These are phyloP conservation scores for Zymoseptoria ardabiliae DNA, from an alignment of 2,329 filamentous ascomycete species.

Conservation along the genomic window DNA sequence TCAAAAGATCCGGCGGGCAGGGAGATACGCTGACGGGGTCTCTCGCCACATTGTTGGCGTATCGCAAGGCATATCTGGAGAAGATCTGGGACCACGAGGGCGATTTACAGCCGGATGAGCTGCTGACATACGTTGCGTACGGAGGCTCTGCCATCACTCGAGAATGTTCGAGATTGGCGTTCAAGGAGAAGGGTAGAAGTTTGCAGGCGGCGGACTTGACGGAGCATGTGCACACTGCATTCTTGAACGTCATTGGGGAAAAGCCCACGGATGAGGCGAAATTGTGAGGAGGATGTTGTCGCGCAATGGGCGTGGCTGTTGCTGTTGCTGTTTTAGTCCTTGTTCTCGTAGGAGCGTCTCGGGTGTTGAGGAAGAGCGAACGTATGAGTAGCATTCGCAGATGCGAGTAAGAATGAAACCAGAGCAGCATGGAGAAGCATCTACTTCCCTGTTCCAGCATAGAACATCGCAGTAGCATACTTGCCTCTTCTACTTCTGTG, in stretches of 20 bases:
- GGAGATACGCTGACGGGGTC: conserved; percentile 90
- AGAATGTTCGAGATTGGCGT: conserved; percentile 83
- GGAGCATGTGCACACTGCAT: conserved; percentile 77
- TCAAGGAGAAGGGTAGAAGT: conserved; percentile 74
- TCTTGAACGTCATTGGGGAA: conserved; percentile 59
- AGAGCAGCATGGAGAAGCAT: background rate
- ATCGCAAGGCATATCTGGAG: conserved; percentile 80
- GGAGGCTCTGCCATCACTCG: conserved; percentile 82
- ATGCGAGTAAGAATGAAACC: background rate
- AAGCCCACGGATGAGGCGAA: conserved; percentile 26
- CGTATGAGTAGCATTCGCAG: background rate
- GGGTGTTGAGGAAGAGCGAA: background rate
- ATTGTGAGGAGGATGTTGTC: conserved; percentile 3
- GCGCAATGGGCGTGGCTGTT: background rate
- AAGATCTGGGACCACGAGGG: conserved; percentile 62
- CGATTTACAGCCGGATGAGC: conserved; percentile 50
- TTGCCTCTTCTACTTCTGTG: no score
- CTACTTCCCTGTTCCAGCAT: background rate
- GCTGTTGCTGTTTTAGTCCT: no score
- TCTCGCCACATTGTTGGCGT: conserved; percentile 80
- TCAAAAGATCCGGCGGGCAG: conserved; percentile 88
- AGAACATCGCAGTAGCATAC: background rate
- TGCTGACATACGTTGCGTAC: conserved; percentile 71
- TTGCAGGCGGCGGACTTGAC: conserved; percentile 91
- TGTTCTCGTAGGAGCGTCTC: background rate